These are phyloP conservation scores for Fusarium clavum DNA, from an alignment of 2,329 filamentous ascomycete species.

Conservation along the genomic window DNA sequence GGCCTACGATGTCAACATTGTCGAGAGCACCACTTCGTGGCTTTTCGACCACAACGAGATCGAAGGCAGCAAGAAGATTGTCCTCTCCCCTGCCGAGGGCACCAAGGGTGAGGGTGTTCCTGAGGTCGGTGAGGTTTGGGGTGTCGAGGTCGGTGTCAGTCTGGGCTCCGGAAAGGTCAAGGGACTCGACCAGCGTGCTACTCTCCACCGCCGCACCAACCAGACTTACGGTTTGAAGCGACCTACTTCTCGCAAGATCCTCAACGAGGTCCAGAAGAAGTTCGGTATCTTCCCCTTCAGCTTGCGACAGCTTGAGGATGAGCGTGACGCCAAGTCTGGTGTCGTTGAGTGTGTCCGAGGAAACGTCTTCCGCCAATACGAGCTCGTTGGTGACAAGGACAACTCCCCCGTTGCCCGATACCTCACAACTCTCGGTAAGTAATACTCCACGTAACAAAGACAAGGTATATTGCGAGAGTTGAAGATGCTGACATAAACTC, in stretches of 20 bases:
- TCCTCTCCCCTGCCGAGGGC: constrained; percentile 85
- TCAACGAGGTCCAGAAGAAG: constrained; percentile 96
- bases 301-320: constrained; percentile 94
- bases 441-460: neutral
- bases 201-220: constrained; percentile 90
- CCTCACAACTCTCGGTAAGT: constrained; percentile 92
- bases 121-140: constrained; percentile 95
- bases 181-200: constrained; percentile 86
- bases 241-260: constrained; percentile 88
- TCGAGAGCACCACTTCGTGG: constrained; percentile 99
- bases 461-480: neutral
- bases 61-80: constrained; percentile 97
- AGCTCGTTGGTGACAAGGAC: constrained; percentile 95
- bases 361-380: constrained; percentile 94
- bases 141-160: constrained; percentile 94
- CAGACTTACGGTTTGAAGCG: constrained; percentile 95
- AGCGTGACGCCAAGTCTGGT: constrained; percentile 94
- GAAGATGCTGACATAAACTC: constrained; percentile 24
- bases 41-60: constrained; percentile 97
- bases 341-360: constrained; percentile 95
- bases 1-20: constrained; percentile 88
- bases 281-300: constrained; percentile 99
- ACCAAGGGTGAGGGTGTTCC: constrained; percentile 91
- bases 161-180: constrained; percentile 95
- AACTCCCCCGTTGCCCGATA: constrained; percentile 84